Evolutionary conservation across 1,284 basidiomycete genomes (phyloP).

Genomic region (Ceratobasidium sp.): DNA sequence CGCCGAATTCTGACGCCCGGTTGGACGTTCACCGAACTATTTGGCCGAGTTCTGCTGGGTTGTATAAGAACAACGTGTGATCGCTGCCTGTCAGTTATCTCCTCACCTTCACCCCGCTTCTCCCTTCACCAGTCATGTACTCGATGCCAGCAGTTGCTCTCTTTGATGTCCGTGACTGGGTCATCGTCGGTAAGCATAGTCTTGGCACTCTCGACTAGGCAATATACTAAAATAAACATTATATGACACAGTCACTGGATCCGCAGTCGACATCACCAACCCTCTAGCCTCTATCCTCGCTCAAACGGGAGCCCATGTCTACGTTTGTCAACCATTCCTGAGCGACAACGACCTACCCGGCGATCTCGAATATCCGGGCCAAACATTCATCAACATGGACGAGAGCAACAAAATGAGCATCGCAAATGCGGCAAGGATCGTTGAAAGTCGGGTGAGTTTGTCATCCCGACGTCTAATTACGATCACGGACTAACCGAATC

Average conservation of each 20-base stretch:
- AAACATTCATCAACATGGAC: slow-evolving; percentile 41
- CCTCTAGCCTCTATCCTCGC: slow-evolving; percentile 28
- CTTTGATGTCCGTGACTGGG: slow-evolving; percentile 38
- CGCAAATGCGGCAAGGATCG: slow-evolving; percentile 24
- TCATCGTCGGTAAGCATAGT: slow-evolving; percentile 33
- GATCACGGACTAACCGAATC: background rate
- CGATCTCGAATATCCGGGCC: slow-evolving; percentile 35
- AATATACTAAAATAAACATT: background rate
- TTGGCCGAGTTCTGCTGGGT: slow-evolving; percentile 3
- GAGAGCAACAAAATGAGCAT: slow-evolving; percentile 42
- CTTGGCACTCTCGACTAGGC: background rate
- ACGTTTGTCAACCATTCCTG: slow-evolving; percentile 41
- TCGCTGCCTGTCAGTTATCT: background rate
- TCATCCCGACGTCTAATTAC: background rate
- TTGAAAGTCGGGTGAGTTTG: slow-evolving; percentile 30
- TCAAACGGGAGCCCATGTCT: slow-evolving; percentile 29
- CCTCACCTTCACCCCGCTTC: background rate
- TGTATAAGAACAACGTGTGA: slow-evolving; percentile 17
- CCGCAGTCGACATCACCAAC: slow-evolving; percentile 29
- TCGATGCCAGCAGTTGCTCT: slow-evolving; percentile 5
- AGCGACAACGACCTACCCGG: slow-evolving; percentile 41
- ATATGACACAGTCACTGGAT: slow-evolving; percentile 27
- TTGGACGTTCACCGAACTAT: slow-evolving; percentile 27
- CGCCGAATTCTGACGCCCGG: slow-evolving; percentile 18
- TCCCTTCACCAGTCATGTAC: slow-evolving; percentile 1